These are phyloP conservation scores for Vitis amurensis DNA, from an alignment of 164 flowering plant species.

Conservation along the genomic window DNA sequence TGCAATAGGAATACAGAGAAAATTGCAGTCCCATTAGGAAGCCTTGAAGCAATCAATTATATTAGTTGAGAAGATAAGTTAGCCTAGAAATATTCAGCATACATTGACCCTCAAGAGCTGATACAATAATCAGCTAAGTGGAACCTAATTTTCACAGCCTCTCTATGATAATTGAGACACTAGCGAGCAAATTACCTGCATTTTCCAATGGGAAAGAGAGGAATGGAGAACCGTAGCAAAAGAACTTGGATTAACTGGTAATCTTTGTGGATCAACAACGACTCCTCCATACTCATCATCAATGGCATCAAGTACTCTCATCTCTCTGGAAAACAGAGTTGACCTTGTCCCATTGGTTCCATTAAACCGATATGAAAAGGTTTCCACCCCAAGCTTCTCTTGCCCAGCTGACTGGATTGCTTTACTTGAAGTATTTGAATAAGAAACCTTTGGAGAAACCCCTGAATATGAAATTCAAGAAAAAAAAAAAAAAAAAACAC, in stretches of 20 bases:
- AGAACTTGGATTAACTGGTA: slow-evolving; percentile 53
- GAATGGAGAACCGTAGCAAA: slow-evolving; percentile 56
- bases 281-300: slow-evolving; percentile 85
- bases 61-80: no score
- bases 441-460: slow-evolving; percentile 40
- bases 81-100: no score
- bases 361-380: slow-evolving; percentile 28
- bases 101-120: no score
- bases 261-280: slow-evolving; percentile 53
- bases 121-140: no score
- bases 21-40: no score
- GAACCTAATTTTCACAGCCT: no score
- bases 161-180: not conserved
- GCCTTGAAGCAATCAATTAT: no score
- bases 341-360: slow-evolving; percentile 38
- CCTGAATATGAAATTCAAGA: slow-evolving; percentile 23
- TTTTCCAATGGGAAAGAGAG: slow-evolving; percentile 72
- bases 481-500: not conserved
- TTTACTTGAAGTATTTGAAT: slow-evolving; percentile 32
- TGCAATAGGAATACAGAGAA: no score
- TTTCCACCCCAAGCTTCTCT: slow-evolving; percentile 28
- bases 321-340: slow-evolving; percentile 20
- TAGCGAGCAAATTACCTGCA: slow-evolving; percentile 39
- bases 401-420: slow-evolving; percentile 30
- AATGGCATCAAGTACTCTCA: slow-evolving; percentile 42